Evolutionary conservation across 192 early-diverging fungal species (phyloP).

Genomic region (Linnemannia exigua): DNA sequence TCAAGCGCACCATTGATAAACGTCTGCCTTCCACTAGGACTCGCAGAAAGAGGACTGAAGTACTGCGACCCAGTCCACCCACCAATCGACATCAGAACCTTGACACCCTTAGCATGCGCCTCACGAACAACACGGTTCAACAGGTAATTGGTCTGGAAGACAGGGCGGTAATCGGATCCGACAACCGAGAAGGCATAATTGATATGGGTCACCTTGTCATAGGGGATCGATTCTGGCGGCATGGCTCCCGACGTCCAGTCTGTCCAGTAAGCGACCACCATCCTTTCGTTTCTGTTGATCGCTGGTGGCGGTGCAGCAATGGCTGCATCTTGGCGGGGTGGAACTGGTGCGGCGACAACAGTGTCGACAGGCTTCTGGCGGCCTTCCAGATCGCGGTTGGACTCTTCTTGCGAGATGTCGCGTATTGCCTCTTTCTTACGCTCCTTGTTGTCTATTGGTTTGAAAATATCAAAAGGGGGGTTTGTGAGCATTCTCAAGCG

Average conservation of each 20-base stretch:
- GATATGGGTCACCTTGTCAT: conserved; percentile 75
- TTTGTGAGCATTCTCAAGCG: not conserved
- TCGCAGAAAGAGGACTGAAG: conserved; percentile 67
- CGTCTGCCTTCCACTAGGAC: conserved; percentile 49
- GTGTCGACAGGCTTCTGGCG: not conserved
- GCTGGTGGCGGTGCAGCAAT: not conserved
- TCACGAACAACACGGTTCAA: conserved; percentile 53
- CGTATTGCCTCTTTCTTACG: not conserved
- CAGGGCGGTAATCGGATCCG: conserved; percentile 27
- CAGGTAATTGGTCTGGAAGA: conserved; percentile 39
- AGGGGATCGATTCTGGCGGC: conserved; percentile 46
- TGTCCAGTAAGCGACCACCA: conserved; percentile 53
- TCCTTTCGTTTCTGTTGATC: conserved; percentile 11
- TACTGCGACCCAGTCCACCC: conserved; percentile 78
- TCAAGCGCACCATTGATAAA: conserved; percentile 67
- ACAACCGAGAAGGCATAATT: conserved; percentile 66
- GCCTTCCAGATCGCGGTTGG: too few relatives aligned
- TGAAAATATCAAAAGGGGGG: too few relatives aligned
- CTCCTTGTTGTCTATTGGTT: not conserved
- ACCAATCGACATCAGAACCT: conserved; percentile 75
- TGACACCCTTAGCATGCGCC: conserved; percentile 62
- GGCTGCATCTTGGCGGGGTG: not conserved
- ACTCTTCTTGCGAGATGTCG: not conserved
- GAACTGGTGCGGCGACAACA: not conserved
- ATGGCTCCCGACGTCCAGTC: conserved; percentile 40